phyloP scores from a whole-genome alignment of 2,329 filamentous ascomycete species.

The Tothia fuscella region DNA sequence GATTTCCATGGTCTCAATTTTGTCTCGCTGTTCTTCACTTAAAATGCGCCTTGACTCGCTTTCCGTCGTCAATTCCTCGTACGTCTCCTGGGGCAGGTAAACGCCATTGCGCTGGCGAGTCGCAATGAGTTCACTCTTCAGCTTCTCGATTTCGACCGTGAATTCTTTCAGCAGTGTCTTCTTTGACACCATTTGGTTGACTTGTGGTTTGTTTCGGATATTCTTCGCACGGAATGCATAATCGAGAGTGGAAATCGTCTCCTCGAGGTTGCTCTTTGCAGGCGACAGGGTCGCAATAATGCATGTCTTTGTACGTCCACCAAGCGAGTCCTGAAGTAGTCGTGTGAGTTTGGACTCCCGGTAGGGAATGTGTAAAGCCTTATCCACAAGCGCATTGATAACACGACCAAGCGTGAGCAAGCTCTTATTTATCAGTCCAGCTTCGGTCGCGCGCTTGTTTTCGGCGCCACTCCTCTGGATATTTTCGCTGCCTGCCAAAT shows the following conservation, averaged over 20 bases:
- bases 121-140: constrained; percentile 87
- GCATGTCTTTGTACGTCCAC: constrained; percentile 92
- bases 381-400: constrained; percentile 93
- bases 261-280: constrained; percentile 87
- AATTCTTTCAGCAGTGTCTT: constrained; percentile 86
- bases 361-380: constrained; percentile 77
- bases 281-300: constrained; percentile 96
- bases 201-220: constrained; percentile 93
- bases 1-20: constrained; percentile 81
- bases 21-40: constrained; percentile 81
- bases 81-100: constrained; percentile 78
- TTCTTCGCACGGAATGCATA: constrained; percentile 98
- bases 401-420: constrained; percentile 87
- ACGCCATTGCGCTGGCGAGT: constrained; percentile 91
- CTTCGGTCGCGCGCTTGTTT: constrained; percentile 93
- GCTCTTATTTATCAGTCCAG: constrained; percentile 96
- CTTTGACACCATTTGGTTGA: constrained; percentile 86
- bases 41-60: constrained; percentile 87
- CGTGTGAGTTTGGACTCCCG: constrained; percentile 94
- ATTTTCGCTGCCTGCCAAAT: constrained; percentile 94
- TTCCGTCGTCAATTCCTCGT: constrained; percentile 81
- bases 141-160: constrained; percentile 80
- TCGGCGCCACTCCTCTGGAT: constrained; percentile 94
- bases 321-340: constrained; percentile 88
- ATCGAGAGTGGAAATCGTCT: constrained; percentile 95